phyloP scores from a whole-genome alignment of 306 rosid genomes.

The Mimosa bimucronata region DNA sequence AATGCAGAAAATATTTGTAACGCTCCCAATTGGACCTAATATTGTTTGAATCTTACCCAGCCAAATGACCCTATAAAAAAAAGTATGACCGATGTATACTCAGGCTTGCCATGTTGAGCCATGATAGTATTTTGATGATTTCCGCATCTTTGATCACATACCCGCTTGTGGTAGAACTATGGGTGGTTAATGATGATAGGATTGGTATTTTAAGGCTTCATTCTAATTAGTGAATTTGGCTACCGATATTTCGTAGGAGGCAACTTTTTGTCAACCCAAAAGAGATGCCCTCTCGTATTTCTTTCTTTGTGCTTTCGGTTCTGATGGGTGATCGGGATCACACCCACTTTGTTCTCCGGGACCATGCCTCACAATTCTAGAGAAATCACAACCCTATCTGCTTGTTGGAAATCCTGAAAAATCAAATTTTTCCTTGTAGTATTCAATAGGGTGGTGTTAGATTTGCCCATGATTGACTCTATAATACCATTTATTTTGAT shows the following conservation, averaged over 20 bases:
- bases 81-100: no score
- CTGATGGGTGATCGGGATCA: slow-evolving; percentile 12
- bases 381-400: not conserved
- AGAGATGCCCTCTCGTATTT: not conserved
- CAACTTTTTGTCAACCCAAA: not conserved
- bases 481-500: not conserved
- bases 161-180: no score
- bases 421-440: not conserved
- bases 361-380: not conserved
- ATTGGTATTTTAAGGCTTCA: not conserved
- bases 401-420: not conserved
- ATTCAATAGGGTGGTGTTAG: not conserved
- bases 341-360: slow-evolving; percentile 14
- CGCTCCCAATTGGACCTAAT: no score
- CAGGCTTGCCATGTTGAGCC: no score
- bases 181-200: not conserved
- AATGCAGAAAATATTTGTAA: no score
- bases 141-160: no score
- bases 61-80: no score
- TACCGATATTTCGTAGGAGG: not conserved
- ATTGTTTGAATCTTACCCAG: no score
- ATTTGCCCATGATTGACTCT: not conserved
- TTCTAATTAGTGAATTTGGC: not conserved
- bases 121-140: no score
- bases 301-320: not conserved